Conservation (phyloP, 306 rosid species). For the Glycine soja region DNA sequence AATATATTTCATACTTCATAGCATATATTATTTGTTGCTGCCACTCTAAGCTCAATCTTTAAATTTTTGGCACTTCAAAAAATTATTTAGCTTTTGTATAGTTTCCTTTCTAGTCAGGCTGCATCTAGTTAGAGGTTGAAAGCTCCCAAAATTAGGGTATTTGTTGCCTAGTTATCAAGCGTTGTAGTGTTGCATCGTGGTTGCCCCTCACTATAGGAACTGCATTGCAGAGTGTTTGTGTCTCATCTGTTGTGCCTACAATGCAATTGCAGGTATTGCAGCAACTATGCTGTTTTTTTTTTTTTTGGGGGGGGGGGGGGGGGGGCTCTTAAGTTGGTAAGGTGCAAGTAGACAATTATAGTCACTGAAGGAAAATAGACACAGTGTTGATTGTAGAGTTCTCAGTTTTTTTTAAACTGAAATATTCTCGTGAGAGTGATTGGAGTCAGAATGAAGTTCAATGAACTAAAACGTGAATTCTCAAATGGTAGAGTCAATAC, state of each 20-base stretch:
- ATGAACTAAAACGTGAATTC: constrained; percentile 28
- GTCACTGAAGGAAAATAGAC: constrained; percentile 7
- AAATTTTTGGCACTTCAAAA: constrained; percentile 5
- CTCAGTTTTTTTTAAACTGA: constrained; percentile 17
- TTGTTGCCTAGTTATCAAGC: neutral
- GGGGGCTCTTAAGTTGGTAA: neutral
- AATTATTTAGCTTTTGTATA: constrained; percentile 36
- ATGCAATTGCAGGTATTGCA: neutral
- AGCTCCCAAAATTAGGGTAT: neutral
- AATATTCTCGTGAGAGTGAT: constrained; percentile 9
- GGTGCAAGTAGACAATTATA: constrained; percentile 23
- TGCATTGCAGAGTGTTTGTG: constrained; percentile 1
- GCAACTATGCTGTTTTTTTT: neutral
- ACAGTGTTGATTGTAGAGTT: neutral
- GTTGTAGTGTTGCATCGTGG: neutral
- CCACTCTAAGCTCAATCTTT: constrained; percentile 20
- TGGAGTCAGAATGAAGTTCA: constrained; percentile 21
- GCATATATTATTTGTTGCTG: constrained; percentile 20
- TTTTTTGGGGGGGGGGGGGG: neutral
- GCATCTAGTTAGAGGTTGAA: constrained; percentile 6
- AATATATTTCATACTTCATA: constrained; percentile 32
- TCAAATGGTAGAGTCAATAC: neutral
- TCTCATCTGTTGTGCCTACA: neutral
- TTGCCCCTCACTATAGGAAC: neutral
- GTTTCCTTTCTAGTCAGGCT: neutral